Conservation (phyloP, 345 rosid species). For the Boechera retrofracta region DNA sequence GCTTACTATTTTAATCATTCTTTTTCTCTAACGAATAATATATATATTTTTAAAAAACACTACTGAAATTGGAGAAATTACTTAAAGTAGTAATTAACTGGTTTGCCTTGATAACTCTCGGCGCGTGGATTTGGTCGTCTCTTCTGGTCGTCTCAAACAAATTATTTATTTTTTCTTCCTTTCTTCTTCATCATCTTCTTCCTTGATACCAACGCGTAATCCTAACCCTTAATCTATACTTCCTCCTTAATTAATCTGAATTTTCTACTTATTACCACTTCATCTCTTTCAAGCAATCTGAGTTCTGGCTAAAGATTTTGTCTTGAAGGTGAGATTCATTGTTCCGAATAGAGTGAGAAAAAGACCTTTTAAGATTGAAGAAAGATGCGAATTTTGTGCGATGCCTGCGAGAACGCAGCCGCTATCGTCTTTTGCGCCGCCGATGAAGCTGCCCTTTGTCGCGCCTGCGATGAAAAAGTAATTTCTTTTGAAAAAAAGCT, state of each 20-base stretch:
- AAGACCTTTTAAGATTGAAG: neutral
- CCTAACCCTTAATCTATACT: constrained; percentile 26
- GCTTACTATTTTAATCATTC: neutral
- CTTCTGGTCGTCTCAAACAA: constrained; percentile 9
- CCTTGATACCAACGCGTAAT: constrained; percentile 29
- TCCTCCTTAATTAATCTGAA: constrained; percentile 16
- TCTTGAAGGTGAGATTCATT: constrained; percentile 23
- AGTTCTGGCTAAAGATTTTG: constrained; percentile 12
- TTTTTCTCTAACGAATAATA: neutral
- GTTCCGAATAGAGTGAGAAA: constrained; percentile 24
- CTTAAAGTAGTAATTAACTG: constrained; percentile 26
- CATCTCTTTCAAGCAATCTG: constrained; percentile 26
- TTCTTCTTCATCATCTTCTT: constrained; percentile 4
- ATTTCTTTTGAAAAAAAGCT: neutral
- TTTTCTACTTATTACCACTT: constrained; percentile 14
- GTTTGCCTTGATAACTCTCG: neutral
- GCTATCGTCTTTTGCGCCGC: constrained; percentile 89
- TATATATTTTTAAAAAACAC: too few relatives aligned
- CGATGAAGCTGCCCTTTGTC: constrained; percentile 89
- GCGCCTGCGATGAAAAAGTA: constrained; percentile 80
- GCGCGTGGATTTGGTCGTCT: constrained; percentile 38
- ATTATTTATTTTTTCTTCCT: neutral
- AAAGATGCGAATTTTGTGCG: constrained; percentile 74
- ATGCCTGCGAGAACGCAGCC: constrained; percentile 77
- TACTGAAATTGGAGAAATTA: neutral